phyloP scores from a whole-genome alignment of 768 basidiomycete genomes.

The Melanogaster broomeanus region DNA sequence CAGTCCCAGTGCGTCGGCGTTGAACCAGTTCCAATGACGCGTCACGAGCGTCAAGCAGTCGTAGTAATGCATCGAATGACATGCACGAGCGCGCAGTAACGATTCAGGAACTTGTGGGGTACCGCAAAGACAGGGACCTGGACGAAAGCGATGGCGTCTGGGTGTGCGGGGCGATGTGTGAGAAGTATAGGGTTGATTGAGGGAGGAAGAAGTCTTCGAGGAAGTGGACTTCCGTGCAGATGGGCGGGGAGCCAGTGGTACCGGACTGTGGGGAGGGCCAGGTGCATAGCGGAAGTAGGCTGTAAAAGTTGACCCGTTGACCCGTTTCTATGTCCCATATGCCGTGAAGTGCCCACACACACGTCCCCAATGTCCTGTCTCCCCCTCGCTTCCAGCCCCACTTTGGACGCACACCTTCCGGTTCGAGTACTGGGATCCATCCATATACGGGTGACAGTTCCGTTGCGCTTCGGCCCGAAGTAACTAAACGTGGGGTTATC shows the following conservation, averaged over 20 bases:
- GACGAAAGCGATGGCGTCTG: constrained; percentile 84
- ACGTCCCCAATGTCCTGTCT: constrained; percentile 75
- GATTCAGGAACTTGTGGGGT: constrained; percentile 67
- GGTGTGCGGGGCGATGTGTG: constrained; percentile 68
- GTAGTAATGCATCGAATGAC: constrained; percentile 87
- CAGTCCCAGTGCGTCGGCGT: constrained; percentile 93
- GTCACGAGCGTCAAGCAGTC: constrained; percentile 94
- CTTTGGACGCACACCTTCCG: constrained; percentile 55
- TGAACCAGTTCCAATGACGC: constrained; percentile 93
- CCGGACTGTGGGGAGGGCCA: not conserved
- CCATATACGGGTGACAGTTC: constrained; percentile 80
- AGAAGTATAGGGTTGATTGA: constrained; percentile 59
- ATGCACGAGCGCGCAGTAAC: constrained; percentile 64
- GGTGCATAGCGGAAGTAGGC: constrained; percentile 74
- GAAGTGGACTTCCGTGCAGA: constrained; percentile 56
- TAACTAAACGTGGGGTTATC: constrained; percentile 81
- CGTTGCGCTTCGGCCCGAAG: constrained; percentile 74
- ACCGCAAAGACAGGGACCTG: constrained; percentile 88
- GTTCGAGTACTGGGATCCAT: constrained; percentile 52
- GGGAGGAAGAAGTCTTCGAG: constrained; percentile 79
- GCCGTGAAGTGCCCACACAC: constrained; percentile 86
- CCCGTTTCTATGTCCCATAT: constrained; percentile 89
- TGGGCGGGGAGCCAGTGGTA: not conserved
- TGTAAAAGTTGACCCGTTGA: constrained; percentile 62
- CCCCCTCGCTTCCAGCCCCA: constrained; percentile 86